Base-by-base conservation (phyloP, 345 rosid genomes). In the Brassica cretica region DNA sequence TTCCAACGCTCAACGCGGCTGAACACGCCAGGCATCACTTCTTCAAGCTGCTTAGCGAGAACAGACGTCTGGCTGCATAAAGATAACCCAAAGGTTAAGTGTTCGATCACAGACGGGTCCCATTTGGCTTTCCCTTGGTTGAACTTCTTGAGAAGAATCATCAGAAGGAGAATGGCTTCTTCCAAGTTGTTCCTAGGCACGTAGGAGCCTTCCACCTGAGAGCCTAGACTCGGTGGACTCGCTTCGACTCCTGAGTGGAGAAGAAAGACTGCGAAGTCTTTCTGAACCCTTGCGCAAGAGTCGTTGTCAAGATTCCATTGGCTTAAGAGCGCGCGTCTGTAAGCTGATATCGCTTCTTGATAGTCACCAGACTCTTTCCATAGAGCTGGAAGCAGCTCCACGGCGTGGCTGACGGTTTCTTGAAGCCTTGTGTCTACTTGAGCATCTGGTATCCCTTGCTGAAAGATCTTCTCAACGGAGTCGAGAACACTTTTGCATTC, bases 401-500 rank as follows among this genome's bases (percentile, higher is more conserved):
- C 93, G n/a, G 97, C 97, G 66, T 86, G 92, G 82, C 97, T 89
- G 29, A 94, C 88, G 0, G 88, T 94, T 76, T 92, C 93, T 58
- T 89, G 97, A 82, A 94, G 85, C 79, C 86, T 82, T 71, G 6
- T 80, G 53, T 92, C 97, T 39, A 92, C 95, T 81, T 90, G 95
- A 39, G 71, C 93, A 65, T 92, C 93, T 0, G 93, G 87, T 87
- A 94, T 89, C 53, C 97, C 97, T 82, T 87, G 93, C 35, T 82
- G 87, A 78, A 90, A 92, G 80, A 91, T 91, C 61, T 81, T 91
- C 89, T 91, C 97, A 69, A 89, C 86, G 5, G 97, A 92, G 83
- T 94, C 97, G 74, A 94, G 95, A 81, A 94, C 95, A 55, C 85
- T 89, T 85, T 76, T 87, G 85, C 97, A 88, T 81, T 94, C 97